phyloP scores from a whole-genome alignment of 2,329 filamentous ascomycete species.

The Pseudogymnoascus sp. region DNA sequence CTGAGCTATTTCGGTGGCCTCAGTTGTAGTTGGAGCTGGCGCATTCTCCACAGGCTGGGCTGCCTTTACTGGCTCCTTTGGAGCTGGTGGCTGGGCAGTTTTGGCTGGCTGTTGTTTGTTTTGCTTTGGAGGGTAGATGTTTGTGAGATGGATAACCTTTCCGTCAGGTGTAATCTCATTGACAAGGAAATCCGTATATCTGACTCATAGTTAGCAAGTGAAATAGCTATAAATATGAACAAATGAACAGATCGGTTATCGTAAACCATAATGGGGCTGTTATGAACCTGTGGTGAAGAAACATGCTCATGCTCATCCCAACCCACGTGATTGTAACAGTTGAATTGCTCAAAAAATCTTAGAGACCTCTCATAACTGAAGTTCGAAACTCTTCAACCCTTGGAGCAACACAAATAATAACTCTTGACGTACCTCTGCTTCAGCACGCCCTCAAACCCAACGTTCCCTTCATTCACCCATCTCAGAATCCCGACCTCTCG shows the following conservation, averaged over 20 bases:
- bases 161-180: slow-evolving; percentile 63
- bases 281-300: not conserved
- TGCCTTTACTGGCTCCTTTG: slow-evolving; percentile 13
- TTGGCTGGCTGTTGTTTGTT: slow-evolving; percentile 2
- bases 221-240: not conserved
- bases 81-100: slow-evolving; percentile 18
- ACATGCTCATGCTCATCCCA: not conserved
- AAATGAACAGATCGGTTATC: not conserved
- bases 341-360: not conserved
- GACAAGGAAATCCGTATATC: slow-evolving; percentile 69
- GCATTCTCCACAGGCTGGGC: not conserved
- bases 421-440: slow-evolving; percentile 51
- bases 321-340: not conserved
- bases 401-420: not conserved
- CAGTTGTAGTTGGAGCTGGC: not conserved
- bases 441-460: slow-evolving; percentile 55
- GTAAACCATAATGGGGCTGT: not conserved
- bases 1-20: not conserved
- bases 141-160: slow-evolving; percentile 53
- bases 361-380: not conserved
- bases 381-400: not conserved
- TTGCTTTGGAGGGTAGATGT: slow-evolving; percentile 17
- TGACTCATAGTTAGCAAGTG: slow-evolving; percentile 22
- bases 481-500: slow-evolving; percentile 52
- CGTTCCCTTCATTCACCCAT: slow-evolving; percentile 50